These are phyloP conservation scores for Hippophae rhamnoides DNA, from an alignment of 306 rosid genomes.

Conservation along the genomic window DNA sequence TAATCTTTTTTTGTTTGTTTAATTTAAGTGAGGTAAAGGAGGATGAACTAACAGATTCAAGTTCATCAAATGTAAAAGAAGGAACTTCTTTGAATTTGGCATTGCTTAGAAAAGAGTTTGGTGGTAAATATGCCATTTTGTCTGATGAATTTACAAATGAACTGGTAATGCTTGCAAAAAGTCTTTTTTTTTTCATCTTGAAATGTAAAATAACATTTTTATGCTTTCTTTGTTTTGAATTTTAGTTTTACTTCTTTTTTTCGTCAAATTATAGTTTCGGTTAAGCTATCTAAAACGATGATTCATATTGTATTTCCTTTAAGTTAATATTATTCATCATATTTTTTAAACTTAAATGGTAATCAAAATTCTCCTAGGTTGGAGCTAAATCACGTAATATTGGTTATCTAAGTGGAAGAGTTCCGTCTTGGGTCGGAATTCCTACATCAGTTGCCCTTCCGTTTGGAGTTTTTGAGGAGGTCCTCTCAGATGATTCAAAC, in stretches of 20 bases:
- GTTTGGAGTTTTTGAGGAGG: constrained; percentile 83
- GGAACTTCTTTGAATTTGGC: constrained; percentile 17
- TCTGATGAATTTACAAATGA: constrained; percentile 25
- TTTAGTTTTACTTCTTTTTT: background rate
- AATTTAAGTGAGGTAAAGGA: constrained; percentile 63
- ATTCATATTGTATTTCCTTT: background rate
- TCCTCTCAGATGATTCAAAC: constrained; percentile 68
- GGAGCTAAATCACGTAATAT: constrained; percentile 98
- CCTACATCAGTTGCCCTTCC: constrained; percentile 97
- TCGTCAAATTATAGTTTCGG: constrained; percentile 1
- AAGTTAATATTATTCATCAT: constrained; percentile 2
- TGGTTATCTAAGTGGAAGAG: constrained; percentile 71
- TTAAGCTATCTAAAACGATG: background rate
- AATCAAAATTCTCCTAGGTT: constrained; percentile 44
- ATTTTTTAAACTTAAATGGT: constrained; percentile 9
- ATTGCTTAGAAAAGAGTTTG: constrained; percentile 17
- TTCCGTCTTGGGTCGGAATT: constrained; percentile 90
- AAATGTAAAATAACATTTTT: constrained; percentile 2
- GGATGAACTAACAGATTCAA: constrained; percentile 33
- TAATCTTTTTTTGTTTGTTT: constrained; percentile 11
- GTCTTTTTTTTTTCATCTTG: background rate
- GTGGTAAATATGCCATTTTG: constrained; percentile 25
- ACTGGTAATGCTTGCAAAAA: constrained; percentile 32
- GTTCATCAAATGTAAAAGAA: constrained; percentile 6
- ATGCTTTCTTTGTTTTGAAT: constrained; percentile 4